Base-by-base conservation (phyloP, 306 rosid genomes). In the Quillaja saponaria region DNA sequence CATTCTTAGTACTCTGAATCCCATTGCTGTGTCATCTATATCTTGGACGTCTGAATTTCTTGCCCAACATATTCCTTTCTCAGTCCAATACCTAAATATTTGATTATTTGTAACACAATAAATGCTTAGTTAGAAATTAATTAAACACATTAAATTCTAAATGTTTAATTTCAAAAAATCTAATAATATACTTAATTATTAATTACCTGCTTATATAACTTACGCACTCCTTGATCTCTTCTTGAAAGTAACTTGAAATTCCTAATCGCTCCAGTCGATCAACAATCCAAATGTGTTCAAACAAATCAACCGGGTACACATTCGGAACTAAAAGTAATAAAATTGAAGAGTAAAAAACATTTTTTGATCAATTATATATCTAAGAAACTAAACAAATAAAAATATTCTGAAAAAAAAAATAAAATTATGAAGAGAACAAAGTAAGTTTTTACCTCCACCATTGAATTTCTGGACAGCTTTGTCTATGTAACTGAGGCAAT, bases 1-100 rank as follows among this genome's bases (percentile, higher is more conserved):
- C 71, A 86, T 47, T 54, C 98, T 74, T 19, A 86, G 72, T 1
- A 94, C 62, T 69, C 90, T 82, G 38, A 92, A 92, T 66, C 79
- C 98, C 98, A 92, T 92, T 8, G 95, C 85, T 0, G 96, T 88
- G 64, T 88, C 98, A 31, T 92, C 96, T 37, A 92, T 76, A 41
- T 92, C 96, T 14, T 72, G 82, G 67, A 92, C 90, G 12, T 74
- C 64, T 0, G 94, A 81, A 69, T 88, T 78, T 31, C 90, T 74
- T n/a, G 96, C 90, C 96, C 98, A 92, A 38, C 94, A 75, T 44
- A 92, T 79, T 38, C 98, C 98, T 18, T 82, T 81, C 11, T 82
- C 85, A 13, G 60, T 81, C 98, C 98, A 92, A 14, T 76, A 50
- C 63, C 98, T 91, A 63, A 76, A 39, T 71, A 39, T 8, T 39